phyloP scores from a whole-genome alignment of 257 asterid genomes.

The Lycium barbarum region DNA sequence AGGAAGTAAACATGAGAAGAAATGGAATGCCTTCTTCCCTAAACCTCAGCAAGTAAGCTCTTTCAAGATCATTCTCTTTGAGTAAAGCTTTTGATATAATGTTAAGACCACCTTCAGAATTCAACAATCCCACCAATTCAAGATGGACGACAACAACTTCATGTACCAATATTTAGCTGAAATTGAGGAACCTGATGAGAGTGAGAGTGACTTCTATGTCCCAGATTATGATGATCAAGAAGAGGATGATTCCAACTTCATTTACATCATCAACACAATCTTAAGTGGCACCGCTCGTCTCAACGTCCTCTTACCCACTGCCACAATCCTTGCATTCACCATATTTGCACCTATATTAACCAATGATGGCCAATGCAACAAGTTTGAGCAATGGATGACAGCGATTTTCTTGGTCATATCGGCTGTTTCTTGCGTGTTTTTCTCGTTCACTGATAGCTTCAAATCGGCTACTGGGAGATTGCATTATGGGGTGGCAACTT shows the following conservation, averaged over 20 bases:
- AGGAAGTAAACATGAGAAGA: constrained; percentile 33
- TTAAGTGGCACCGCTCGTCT: constrained; percentile 64
- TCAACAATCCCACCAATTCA: constrained; percentile 22
- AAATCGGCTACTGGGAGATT: constrained; percentile 53
- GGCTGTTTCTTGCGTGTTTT: constrained; percentile 54
- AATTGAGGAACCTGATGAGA: constrained; percentile 40
- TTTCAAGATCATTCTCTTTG: neutral
- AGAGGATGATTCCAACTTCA: constrained; percentile 49
- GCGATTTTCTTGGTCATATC: constrained; percentile 48
- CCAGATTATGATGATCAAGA: constrained; percentile 38
- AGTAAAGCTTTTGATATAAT: neutral
- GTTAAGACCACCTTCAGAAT: neutral
- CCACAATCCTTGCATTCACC: constrained; percentile 67
- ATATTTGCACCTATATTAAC: constrained; percentile 58
- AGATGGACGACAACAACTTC: constrained; percentile 22
- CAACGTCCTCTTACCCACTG: constrained; percentile 62
- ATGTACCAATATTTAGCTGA: constrained; percentile 33
- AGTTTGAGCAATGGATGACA: constrained; percentile 48
- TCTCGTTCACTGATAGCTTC: constrained; percentile 64
- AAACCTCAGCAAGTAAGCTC: constrained; percentile 47
- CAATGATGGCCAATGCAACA: constrained; percentile 60
- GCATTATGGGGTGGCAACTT: constrained; percentile 66
- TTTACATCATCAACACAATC: constrained; percentile 54
- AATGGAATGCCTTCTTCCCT: constrained; percentile 48
- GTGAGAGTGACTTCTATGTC: constrained; percentile 22